These are phyloP conservation scores for Dryas integrifolia DNA, from an alignment of 331 rosid species.

Conservation along the genomic window DNA sequence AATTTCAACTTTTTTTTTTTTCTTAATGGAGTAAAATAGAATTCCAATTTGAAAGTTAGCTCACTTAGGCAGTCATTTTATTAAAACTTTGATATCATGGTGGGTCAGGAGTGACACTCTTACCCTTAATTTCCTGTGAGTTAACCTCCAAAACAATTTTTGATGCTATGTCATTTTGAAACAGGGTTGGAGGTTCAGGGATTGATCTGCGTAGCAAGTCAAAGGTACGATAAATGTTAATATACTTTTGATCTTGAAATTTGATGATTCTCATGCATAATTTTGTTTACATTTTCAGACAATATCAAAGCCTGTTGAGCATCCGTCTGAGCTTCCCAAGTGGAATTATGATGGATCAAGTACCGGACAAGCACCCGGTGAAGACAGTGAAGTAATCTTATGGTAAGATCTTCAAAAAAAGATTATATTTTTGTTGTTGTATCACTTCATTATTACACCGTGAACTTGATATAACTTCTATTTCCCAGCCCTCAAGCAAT, in stretches of 20 bases:
- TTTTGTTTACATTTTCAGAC: constrained; percentile 48
- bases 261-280: constrained; percentile 23
- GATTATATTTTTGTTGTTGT: not conserved
- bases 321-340: constrained; percentile 96
- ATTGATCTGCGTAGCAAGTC: constrained; percentile 95
- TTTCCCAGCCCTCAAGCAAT: constrained; percentile 85
- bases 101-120: not conserved
- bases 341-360: constrained; percentile 99
- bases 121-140: constrained; percentile 5
- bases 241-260: not conserved
- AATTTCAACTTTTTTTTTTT: not conserved
- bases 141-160: constrained; percentile 10
- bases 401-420: constrained; percentile 61
- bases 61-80: not conserved
- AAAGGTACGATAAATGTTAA: constrained; percentile 54
- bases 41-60: not conserved
- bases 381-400: constrained; percentile 97
- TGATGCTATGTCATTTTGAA: constrained; percentile 21
- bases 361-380: constrained; percentile 99
- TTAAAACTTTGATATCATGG: not conserved
- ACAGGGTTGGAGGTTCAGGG: constrained; percentile 96
- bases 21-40: not conserved
- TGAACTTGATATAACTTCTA: constrained; percentile 18
- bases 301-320: constrained; percentile 79
- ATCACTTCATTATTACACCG: constrained; percentile 16